Conservation (phyloP, 2,329 filamentous ascomycete species). For the Decorospora gaudefroyi region DNA sequence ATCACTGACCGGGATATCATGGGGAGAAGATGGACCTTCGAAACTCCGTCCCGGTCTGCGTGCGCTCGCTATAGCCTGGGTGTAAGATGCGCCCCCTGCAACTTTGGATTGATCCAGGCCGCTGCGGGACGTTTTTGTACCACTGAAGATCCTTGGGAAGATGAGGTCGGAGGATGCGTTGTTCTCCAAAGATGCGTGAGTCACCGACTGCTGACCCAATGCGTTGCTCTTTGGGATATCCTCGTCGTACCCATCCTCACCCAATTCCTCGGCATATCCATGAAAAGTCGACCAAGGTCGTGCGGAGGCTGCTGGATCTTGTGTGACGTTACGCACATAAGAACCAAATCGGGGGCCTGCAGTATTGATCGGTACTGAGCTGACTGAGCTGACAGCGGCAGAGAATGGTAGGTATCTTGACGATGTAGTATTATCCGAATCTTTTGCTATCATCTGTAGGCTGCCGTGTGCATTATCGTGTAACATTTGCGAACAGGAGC, state of each 20-base stretch:
- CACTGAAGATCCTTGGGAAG: constrained; percentile 15
- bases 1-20: constrained; percentile 22
- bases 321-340: constrained; percentile 32
- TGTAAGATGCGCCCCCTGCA: neutral
- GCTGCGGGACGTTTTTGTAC: constrained; percentile 25
- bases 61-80: constrained; percentile 13
- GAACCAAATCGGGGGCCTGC: constrained; percentile 17
- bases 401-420: constrained; percentile 23
- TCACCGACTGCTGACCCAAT: constrained; percentile 27
- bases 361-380: constrained; percentile 26
- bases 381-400: constrained; percentile 26
- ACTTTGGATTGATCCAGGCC: constrained; percentile 18
- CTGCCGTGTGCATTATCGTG: constrained; percentile 5
- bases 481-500: constrained; percentile 8
- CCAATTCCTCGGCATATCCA: constrained; percentile 13
- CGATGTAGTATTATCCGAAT: constrained; percentile 13
- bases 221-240: constrained; percentile 14
- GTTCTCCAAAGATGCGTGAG: constrained; percentile 32
- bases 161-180: constrained; percentile 27
- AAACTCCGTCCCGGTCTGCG: constrained; percentile 1
- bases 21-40: constrained; percentile 13
- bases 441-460: constrained; percentile 3
- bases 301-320: constrained; percentile 23
- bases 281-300: constrained; percentile 23
- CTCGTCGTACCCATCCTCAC: constrained; percentile 11